Conservation (phyloP, 495 filamentous ascomycete genomes). For the Lepraria neglecta region DNA sequence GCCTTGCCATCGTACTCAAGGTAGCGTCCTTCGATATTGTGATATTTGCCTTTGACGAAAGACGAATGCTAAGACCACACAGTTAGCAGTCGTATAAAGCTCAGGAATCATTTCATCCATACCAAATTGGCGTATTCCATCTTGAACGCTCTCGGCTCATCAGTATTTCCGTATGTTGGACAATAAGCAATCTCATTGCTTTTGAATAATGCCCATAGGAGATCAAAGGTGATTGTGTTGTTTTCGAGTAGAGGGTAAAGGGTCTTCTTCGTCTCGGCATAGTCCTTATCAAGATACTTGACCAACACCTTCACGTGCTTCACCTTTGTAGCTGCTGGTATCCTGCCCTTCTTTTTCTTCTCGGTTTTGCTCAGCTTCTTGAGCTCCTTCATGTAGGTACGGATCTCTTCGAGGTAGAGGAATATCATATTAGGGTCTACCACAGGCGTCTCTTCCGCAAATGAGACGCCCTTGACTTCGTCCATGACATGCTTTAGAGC, state of each 20-base stretch:
- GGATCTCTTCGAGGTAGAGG: conserved; percentile 74
- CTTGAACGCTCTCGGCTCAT: conserved; percentile 86
- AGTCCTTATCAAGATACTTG: conserved; percentile 78
- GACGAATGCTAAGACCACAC: conserved; percentile 44
- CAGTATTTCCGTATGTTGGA: conserved; percentile 67
- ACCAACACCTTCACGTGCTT: conserved; percentile 71
- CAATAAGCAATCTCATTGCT: conserved; percentile 82
- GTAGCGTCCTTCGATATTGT: conserved; percentile 74
- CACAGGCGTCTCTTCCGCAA: conserved; percentile 73
- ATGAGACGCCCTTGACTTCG: conserved; percentile 70
- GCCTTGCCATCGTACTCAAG: conserved; percentile 79
- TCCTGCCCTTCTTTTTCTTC: conserved; percentile 62
- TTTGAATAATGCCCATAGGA: conserved; percentile 87
- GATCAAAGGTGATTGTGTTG: conserved; percentile 82
- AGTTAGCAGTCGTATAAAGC: background rate
- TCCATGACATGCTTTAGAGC: conserved; percentile 70
- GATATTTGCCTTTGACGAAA: conserved; percentile 74
- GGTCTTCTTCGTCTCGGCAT: conserved; percentile 68
- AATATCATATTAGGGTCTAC: conserved; percentile 86
- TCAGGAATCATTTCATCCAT: background rate
- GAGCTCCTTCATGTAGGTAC: conserved; percentile 57
- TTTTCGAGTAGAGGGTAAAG: conserved; percentile 78
- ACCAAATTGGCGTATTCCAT: conserved; percentile 68
- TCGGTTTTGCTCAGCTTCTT: conserved; percentile 55
- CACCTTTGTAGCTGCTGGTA: conserved; percentile 46